phyloP scores from a whole-genome alignment of 2,329 filamentous ascomycete species.

The Fulvia fulva region DNA sequence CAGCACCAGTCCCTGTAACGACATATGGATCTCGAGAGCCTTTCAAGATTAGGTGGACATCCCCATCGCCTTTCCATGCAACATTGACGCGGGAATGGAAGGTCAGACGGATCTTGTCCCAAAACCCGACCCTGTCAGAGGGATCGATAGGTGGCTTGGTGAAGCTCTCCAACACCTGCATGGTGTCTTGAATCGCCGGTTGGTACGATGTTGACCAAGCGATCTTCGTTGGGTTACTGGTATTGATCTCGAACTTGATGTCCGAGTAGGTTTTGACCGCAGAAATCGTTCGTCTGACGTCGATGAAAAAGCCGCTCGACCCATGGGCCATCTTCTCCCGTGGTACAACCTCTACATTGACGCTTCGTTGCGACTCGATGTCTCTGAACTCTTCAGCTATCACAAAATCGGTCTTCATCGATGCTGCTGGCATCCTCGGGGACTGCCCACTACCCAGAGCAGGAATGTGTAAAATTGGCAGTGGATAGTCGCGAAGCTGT shows the following conservation, averaged over 20 bases:
- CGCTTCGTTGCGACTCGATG: constrained; percentile 71
- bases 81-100: constrained; percentile 89
- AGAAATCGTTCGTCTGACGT: constrained; percentile 85
- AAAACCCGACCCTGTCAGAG: constrained; percentile 92
- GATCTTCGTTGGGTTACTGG: constrained; percentile 82
- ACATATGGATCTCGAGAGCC: constrained; percentile 85
- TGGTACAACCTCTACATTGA: constrained; percentile 80
- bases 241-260: constrained; percentile 88
- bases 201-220: constrained; percentile 98
- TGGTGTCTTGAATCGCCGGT: constrained; percentile 97
- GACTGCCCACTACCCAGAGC: constrained; percentile 75
- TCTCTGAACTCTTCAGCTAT: constrained; percentile 91
- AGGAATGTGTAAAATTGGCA: constrained; percentile 88
- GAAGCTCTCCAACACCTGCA: constrained; percentile 98
- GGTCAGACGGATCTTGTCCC: constrained; percentile 94
- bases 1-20: constrained; percentile 86
- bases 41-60: constrained; percentile 90
- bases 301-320: constrained; percentile 68
- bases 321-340: constrained; percentile 56
- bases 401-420: constrained; percentile 85
- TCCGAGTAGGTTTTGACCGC: constrained; percentile 96
- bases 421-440: constrained; percentile 72
- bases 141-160: constrained; percentile 93
- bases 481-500: constrained; percentile 86
- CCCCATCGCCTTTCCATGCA: constrained; percentile 91